phyloP scores from a whole-genome alignment of 495 filamentous ascomycete genomes.

The Hyaloscypha hepaticicola region DNA sequence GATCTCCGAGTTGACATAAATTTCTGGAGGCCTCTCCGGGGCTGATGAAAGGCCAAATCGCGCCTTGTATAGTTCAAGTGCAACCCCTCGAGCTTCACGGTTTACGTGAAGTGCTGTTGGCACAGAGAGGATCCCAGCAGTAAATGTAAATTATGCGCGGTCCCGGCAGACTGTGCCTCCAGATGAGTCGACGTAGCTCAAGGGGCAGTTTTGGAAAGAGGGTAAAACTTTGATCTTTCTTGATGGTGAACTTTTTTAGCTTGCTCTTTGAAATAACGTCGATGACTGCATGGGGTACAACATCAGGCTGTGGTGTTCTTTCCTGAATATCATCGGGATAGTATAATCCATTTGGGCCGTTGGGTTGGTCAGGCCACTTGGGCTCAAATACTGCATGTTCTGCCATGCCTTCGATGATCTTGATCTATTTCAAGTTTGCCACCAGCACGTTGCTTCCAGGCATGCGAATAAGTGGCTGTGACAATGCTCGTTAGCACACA shows the following conservation, averaged over 20 bases:
- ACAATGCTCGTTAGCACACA: too few species aligned
- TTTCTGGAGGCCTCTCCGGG: not conserved
- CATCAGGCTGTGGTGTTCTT: not conserved
- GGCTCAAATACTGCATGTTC: not conserved
- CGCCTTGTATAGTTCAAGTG: not conserved
- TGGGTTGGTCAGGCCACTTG: not conserved
- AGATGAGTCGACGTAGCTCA: not conserved
- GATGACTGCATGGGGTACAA: not conserved
- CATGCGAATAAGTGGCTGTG: too few species aligned
- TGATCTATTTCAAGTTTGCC: too few species aligned
- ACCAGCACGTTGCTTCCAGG: too few species aligned
- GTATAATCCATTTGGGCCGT: not conserved
- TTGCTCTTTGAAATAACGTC: too few species aligned
- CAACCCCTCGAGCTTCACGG: not conserved
- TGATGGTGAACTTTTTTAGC: not conserved
- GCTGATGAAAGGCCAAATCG: not conserved
- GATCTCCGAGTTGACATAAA: not conserved
- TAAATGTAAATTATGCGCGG: not conserved
- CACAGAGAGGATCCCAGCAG: not conserved
- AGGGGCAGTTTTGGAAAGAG: not conserved
- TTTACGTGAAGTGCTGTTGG: not conserved
- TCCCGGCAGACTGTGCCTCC: not conserved
- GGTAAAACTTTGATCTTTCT: not conserved
- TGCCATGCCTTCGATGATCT: not conserved
- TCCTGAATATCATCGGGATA: not conserved